Base-by-base conservation (phyloP, 2,329 filamentous ascomycete genomes). In the Xylaria arbuscula region DNA sequence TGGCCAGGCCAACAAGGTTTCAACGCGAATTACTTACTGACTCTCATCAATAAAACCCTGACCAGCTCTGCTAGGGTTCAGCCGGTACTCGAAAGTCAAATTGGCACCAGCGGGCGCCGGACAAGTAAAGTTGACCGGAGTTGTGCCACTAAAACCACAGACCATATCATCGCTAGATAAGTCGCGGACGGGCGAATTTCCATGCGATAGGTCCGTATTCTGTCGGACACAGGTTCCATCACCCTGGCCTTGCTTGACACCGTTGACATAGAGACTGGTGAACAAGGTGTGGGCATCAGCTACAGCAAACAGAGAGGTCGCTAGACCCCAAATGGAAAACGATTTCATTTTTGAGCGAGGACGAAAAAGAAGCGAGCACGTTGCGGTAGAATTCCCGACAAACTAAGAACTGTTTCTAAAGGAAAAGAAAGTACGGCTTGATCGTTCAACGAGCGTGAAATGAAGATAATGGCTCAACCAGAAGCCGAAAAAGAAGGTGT, bases 151-250 rank as follows among this genome's bases (percentile, higher is more conserved):
- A 22, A 79, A 76, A 58, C 90, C 91, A 76, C 91, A 93, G 36
- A 89, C 89, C 87, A 93, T 90, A 68, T 89, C 88, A 34, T 84
- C 77, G 72, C 86, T 88, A 10, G 80, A 77, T 13, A 92, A 78
- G 70, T 87, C 83, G 9, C 80, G 79, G 62, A 93, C 84, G 48
- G 90, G 90, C 45, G 78, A 79, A 7, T 85, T 90, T 50, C 85
- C 81, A 0, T 83, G 86, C 13, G 78, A 76, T 2, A 82, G 80
- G 63, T 87, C 81, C 24, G 80, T 82, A 61, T 86, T 87, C 85
- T 90, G 89, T 51, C 91, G 89, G 59, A 93, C 85, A 75, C 90
- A 92, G 36, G 88, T 90, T 48, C 88, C 91, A 75, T 91, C 88
- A 70, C 91, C 91, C 79, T 93, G 88, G 74, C 91, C 91, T 80